Evolutionary conservation across 176 grass and related monocot genomes (phyloP), one percentile per base, ranked within the genome.

Genomic region (Neostapfia colusana): DNA sequence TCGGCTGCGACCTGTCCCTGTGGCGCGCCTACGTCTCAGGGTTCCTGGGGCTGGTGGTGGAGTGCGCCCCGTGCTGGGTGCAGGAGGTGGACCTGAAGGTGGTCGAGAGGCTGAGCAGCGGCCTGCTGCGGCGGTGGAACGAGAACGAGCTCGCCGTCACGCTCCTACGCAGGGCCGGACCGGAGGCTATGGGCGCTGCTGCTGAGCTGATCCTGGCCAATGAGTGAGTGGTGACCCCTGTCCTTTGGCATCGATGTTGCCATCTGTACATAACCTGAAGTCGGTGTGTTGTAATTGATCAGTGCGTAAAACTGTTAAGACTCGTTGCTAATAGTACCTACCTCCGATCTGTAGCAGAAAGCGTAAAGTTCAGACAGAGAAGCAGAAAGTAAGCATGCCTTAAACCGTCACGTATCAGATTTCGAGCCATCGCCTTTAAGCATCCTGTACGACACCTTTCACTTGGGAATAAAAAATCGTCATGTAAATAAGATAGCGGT

Each of bases 11-110:
- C 51, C 75, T 69, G 57, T 86, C 80, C 37, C 43, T 97, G 63
- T 97, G 95, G 95, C 86, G 69, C 10, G 84, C 89, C 25, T 97
- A 93, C 39, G 91, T 97, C 31, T 84, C 85, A 0, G 91, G 89
- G 14, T 92, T 97, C 74, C 70, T 97, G 28, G 82, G 77, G n/a
- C 80, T 97, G 21, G 95, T 97, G 41, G 91, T 97, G 43, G 84
- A 93, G 69, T 93, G 91, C 23, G 65, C 89, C 10, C 95, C 91
- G 6, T 88, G 84, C 86, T 97, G 91, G 95, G 82, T 92, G 84
- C 86, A 63, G 34, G 89, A 97, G 65, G 91, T 93, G 63, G 91
- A 91, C 51, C 46, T 93, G 39, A 78, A 73, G 55, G 88, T 86
- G 63, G 76, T 97, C 71, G 90, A 74, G 72, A 82, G 79, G 63